phyloP scores from a whole-genome alignment of 129 eudicot genomes.

The Deinandra increscens region DNA sequence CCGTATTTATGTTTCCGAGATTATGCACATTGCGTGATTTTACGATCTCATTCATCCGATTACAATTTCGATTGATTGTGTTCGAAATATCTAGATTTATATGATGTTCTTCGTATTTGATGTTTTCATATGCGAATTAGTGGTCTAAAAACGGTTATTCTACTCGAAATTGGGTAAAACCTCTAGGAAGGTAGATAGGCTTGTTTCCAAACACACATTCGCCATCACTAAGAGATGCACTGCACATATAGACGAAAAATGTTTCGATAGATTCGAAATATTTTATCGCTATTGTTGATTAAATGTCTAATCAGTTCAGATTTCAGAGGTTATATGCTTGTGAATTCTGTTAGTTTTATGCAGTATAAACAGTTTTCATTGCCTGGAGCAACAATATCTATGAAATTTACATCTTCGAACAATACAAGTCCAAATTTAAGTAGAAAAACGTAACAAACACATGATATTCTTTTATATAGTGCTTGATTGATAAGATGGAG shows the following conservation, averaged over 20 bases:
- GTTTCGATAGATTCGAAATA: not conserved
- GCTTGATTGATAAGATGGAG: no score
- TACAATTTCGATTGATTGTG: not conserved
- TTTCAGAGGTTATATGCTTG: constrained; percentile 1
- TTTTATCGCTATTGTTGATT: not conserved
- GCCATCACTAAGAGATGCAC: not conserved
- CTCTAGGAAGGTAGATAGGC: not conserved
- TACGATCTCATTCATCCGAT: not conserved
- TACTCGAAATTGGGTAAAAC: constrained; percentile 5
- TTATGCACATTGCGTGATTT: not conserved
- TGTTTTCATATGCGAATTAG: constrained; percentile 10
- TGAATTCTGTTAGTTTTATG: not conserved
- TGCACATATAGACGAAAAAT: no score
- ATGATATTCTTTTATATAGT: no score
- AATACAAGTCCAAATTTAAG: not conserved
- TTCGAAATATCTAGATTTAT: not conserved
- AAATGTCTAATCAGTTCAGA: not conserved
- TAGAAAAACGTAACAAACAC: no score
- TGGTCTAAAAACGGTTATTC: not conserved
- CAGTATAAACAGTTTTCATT: not conserved
- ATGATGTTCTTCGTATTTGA: not conserved
- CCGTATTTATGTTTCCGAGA: not conserved
- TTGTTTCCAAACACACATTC: not conserved
- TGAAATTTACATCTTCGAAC: not conserved
- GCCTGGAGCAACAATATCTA: not conserved